Base-by-base conservation (phyloP, 371 early-diverging fungal species). In the Mucor circinelloides region DNA sequence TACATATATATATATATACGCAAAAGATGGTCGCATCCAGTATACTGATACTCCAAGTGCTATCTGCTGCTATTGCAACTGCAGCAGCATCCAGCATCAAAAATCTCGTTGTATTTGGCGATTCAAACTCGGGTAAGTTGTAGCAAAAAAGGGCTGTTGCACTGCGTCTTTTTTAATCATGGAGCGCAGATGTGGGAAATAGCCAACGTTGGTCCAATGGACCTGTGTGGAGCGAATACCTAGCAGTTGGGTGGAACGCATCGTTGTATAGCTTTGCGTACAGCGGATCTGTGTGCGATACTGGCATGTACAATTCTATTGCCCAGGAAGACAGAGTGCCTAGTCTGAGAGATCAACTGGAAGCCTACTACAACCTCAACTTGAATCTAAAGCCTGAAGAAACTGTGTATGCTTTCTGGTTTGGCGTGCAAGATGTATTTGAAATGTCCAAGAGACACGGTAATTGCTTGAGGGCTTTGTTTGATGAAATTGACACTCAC, bases 351-450 rank as follows among this genome's bases (percentile, higher is more conserved):
- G 84, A 84, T 60, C 84, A 84, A 66, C 46, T 84, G 6, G 81
- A 79, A 58, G 67, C 67, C 5, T 84, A 74, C 52, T 79, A 84
- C 54, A 52, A 66, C 17, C 73, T 75, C 6, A 57, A 63, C 1
- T 46, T 84, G 28, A 57, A 74, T 38, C 48, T 78, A 48, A 68
- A 77, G 15, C 63, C 80, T 4, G 67, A 67, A 19, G 80, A 84
- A 52, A 84, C 84, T 13, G 77, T 81, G 19, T 84, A 74, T 73
- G 84, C 79, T 19, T 63, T 84, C 27, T 84, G 80, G 80, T 69
- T 81, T 34, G 84, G 84, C 9, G 56, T 74, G 48, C 79, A 78
- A 48, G 84, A 81, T 58, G 63, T 66, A 2, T 31, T 48, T 62
- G 60, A 59, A 38, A 62, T 71, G 64, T 32, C 60, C 46, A 66